These are phyloP conservation scores for Nakazawaea sp. DNA, from an alignment of 805 yeast genomes.

Conservation along the genomic window DNA sequence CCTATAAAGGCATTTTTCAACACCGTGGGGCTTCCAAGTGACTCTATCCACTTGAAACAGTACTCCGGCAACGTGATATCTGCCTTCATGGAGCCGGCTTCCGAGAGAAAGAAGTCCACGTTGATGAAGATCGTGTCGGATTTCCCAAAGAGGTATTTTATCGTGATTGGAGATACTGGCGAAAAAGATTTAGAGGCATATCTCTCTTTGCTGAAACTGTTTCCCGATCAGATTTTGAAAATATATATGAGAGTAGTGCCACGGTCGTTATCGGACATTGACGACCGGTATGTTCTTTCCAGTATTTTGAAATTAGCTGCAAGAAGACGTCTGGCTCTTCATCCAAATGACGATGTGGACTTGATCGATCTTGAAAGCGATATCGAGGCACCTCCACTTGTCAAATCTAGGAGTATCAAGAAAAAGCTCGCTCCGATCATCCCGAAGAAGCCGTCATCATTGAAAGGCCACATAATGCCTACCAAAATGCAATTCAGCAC, in stretches of 20 bases:
- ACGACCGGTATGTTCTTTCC: conserved; percentile 24
- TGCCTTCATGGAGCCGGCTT: conserved; percentile 81
- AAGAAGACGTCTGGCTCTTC: conserved; percentile 5
- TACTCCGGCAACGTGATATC: conserved; percentile 78
- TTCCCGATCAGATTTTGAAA: conserved; percentile 60
- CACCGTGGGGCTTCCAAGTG: conserved; percentile 56
- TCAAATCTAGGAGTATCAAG: background rate
- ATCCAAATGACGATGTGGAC: conserved; percentile 16
- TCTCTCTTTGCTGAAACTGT: conserved; percentile 52
- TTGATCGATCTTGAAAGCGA: conserved; percentile 29
- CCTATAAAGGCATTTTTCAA: conserved; percentile 51
- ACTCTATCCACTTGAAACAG: conserved; percentile 82
- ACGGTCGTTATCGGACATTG: conserved; percentile 54
- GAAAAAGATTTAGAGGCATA: conserved; percentile 94
- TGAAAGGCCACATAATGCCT: conserved; percentile 28
- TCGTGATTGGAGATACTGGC: conserved; percentile 92
- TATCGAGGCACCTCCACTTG: background rate
- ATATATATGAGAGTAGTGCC: conserved; percentile 78
- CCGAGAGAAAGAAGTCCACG: conserved; percentile 67
- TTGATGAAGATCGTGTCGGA: conserved; percentile 59
- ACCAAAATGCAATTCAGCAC: background rate
- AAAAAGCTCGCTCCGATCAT: conserved; percentile 29
- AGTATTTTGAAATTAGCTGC: background rate
- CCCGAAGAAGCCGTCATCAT: conserved; percentile 38
- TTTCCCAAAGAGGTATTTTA: conserved; percentile 71